These are phyloP conservation scores for Arthrobotrys iridis DNA, from an alignment of 2,329 filamentous ascomycete genomes.

Conservation along the genomic window DNA sequence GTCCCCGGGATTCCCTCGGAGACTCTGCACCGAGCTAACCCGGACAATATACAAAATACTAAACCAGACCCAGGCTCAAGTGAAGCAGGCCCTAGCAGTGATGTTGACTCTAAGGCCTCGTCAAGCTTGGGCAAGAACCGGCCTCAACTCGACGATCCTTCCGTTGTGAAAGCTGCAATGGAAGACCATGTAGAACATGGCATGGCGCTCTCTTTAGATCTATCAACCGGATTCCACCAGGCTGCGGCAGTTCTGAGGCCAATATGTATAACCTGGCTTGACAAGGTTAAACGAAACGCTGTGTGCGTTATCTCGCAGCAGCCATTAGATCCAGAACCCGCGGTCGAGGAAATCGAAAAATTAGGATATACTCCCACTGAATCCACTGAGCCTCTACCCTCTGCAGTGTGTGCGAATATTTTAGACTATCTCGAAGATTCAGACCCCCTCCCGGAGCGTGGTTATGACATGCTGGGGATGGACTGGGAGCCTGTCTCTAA, in stretches of 20 bases:
- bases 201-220: not conserved
- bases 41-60: not conserved
- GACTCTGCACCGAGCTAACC: constrained; percentile 38
- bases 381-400: constrained; percentile 28
- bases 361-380: constrained; percentile 41
- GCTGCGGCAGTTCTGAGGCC: constrained; percentile 31
- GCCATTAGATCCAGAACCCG: constrained; percentile 24
- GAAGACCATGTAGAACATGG: constrained; percentile 39
- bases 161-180: constrained; percentile 21
- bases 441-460: constrained; percentile 30
- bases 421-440: constrained; percentile 13
- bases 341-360: constrained; percentile 35
- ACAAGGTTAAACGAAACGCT: constrained; percentile 48
- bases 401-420: constrained; percentile 20
- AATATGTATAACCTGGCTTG: constrained; percentile 32
- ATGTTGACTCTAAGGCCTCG: not conserved
- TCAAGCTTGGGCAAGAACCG: not conserved
- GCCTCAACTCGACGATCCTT: constrained; percentile 1
- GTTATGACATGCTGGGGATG: constrained; percentile 36
- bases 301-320: constrained; percentile 1
- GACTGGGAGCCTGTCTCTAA: constrained; percentile 34
- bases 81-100: not conserved
- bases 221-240: constrained; percentile 31
- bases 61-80: not conserved
- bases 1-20: constrained; percentile 42